phyloP scores from a whole-genome alignment of 306 rosid genomes.

The Medicago ruthenica region DNA sequence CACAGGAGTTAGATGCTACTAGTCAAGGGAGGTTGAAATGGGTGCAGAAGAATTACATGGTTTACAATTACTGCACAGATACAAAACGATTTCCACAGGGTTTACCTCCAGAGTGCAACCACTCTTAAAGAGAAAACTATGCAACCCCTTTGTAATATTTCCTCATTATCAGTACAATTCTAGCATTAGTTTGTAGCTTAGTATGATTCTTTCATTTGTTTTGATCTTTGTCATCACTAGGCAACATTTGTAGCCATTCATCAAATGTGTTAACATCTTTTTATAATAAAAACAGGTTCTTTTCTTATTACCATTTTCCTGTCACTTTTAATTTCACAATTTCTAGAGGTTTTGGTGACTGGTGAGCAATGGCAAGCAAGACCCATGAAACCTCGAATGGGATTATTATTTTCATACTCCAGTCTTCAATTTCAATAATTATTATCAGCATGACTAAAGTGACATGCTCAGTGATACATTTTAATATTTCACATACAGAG shows the following conservation, averaged over 20 bases:
- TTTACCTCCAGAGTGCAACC: conserved; percentile 42
- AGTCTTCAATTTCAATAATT: background rate
- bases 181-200: conserved; percentile 12
- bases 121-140: conserved; percentile 27
- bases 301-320: background rate
- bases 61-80: conserved; percentile 70
- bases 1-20: conserved; percentile 52
- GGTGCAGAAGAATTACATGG: conserved; percentile 70
- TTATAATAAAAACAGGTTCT: background rate
- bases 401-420: background rate
- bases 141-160: conserved; percentile 2
- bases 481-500: background rate
- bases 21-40: conserved; percentile 48
- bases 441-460: background rate
- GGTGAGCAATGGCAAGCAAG: background rate
- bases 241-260: background rate
- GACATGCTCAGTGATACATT: background rate
- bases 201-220: conserved; percentile 47
- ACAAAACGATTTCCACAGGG: conserved; percentile 54
- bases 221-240: conserved; percentile 4
- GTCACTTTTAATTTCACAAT: background rate
- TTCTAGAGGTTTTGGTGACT: no score
- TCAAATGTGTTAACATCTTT: background rate
- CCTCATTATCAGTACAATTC: background rate
- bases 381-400: background rate